Evolutionary conservation across 2,329 filamentous ascomycete species (phyloP).

Genomic region (Gaeumannomyces sp.): DNA sequence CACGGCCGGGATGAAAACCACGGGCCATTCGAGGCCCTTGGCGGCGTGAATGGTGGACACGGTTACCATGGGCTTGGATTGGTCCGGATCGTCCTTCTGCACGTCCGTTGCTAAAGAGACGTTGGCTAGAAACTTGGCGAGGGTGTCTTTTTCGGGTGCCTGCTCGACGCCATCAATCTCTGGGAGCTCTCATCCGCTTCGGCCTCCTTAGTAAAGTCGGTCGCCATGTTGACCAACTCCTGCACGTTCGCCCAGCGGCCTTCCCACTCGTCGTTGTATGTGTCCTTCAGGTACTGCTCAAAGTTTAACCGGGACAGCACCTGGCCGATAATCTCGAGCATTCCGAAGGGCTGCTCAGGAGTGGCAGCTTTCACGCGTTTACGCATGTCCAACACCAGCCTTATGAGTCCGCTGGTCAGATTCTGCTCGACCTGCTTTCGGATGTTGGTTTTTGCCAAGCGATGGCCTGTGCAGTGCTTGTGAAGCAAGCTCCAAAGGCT

Average conservation of each 20-base stretch:
- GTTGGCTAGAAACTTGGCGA: slow-evolving; percentile 82
- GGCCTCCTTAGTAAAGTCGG: slow-evolving; percentile 54
- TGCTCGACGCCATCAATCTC: slow-evolving; percentile 68
- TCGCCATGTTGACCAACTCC: slow-evolving; percentile 75
- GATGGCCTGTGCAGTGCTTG: slow-evolving; percentile 45
- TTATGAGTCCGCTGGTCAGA: slow-evolving; percentile 43
- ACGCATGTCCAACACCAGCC: slow-evolving; percentile 32
- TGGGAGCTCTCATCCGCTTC: slow-evolving; percentile 50
- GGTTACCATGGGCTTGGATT: slow-evolving; percentile 61
- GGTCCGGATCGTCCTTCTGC: slow-evolving; percentile 54
- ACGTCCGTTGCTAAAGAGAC: slow-evolving; percentile 79
- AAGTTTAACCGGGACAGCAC: slow-evolving; percentile 63
- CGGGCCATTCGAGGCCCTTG: slow-evolving; percentile 93
- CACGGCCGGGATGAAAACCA: slow-evolving; percentile 86
- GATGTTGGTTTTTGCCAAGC: slow-evolving; percentile 42
- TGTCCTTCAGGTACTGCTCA: slow-evolving; percentile 64
- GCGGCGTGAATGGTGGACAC: slow-evolving; percentile 95
- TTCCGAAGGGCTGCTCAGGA: slow-evolving; percentile 24
- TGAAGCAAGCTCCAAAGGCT: slow-evolving; percentile 71
- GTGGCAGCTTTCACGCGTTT: slow-evolving; percentile 25
- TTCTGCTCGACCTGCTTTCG: slow-evolving; percentile 46
- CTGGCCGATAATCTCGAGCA: slow-evolving; percentile 45
- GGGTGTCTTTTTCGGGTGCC: slow-evolving; percentile 51
- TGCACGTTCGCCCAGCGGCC: slow-evolving; percentile 82
- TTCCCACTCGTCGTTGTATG: slow-evolving; percentile 69